A percentile compares a stretch with the other conserved stretches of the same genome.
phyloP scores from a whole-genome alignment of 208 protist species.

The Naegleria lovaniensis region DNA sequence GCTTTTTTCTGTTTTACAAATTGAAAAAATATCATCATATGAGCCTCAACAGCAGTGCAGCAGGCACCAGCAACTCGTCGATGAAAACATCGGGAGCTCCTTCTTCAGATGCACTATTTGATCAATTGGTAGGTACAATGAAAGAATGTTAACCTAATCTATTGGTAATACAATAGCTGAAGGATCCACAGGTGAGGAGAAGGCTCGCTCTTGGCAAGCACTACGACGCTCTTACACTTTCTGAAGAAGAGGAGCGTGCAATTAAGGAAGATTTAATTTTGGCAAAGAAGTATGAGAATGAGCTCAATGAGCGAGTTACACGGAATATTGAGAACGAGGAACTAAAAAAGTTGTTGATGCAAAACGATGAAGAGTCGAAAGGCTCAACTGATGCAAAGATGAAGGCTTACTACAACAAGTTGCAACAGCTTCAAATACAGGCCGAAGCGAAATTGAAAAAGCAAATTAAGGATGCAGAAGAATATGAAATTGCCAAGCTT shows the following conservation, averaged over 20 bases:
- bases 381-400: not conserved
- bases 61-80: not conserved
- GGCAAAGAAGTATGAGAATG: constrained; percentile 14
- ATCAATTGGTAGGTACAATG: not conserved
- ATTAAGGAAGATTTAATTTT: constrained; percentile 3
- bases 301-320: not conserved
- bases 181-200: not conserved
- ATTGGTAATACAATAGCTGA: not conserved
- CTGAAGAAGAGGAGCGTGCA: not conserved
- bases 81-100: not conserved
- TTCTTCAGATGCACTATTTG: not conserved
- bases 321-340: not conserved
- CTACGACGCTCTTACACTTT: not conserved
- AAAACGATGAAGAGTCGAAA: not conserved
- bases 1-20: not conserved
- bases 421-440: not conserved
- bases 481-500: constrained; percentile 14
- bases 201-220: constrained; percentile 1
- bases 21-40: not conserved
- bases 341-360: not conserved
- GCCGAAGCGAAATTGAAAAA: not conserved
- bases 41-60: not conserved
- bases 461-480: not conserved
- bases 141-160: not conserved
- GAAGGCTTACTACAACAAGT: not conserved